Evolutionary conservation across 1,284 basidiomycete genomes (phyloP).

Genomic region (Leccinum solheimii): DNA sequence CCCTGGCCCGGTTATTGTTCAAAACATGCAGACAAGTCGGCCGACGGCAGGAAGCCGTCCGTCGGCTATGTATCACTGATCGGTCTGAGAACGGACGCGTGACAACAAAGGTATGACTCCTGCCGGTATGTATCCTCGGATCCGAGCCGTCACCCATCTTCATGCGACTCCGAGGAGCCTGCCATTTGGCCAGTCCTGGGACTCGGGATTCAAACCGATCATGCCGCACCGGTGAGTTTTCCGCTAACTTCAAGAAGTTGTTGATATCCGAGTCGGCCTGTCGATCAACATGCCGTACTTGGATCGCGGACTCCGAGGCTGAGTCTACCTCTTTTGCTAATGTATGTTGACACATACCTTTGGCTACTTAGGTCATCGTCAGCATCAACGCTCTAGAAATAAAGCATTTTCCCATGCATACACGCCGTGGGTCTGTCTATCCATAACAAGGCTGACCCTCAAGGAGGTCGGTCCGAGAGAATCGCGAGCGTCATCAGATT

Average conservation of each 20-base stretch:
- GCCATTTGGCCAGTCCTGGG: too few relatives aligned
- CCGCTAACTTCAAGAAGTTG: too few relatives aligned
- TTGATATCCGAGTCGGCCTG: too few relatives aligned
- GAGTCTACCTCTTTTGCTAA: too few relatives aligned
- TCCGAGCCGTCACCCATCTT: neutral
- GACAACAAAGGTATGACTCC: too few relatives aligned
- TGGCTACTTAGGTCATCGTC: too few relatives aligned
- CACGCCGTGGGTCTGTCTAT: neutral
- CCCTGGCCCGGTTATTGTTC: neutral
- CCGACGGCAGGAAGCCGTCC: neutral
- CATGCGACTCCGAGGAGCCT: neutral
- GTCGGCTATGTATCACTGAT: neutral
- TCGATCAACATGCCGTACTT: too few relatives aligned
- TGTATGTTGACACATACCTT: too few relatives aligned
- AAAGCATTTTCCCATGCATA: neutral
- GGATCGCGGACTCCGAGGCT: too few relatives aligned
- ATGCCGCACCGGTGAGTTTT: too few relatives aligned
- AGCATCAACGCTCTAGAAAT: constrained; percentile 14
- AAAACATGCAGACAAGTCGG: neutral
- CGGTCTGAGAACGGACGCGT: neutral
- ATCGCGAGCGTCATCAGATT: constrained; percentile 8
- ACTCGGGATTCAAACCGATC: too few relatives aligned
- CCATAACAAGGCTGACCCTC: constrained; percentile 9
- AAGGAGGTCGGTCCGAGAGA: constrained; percentile 4
- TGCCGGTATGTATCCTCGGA: too few relatives aligned